Percentiles rank a stretch among this genome's conserved stretches.
Evolutionary conservation across 1,139 yeast genomes (phyloP).

Genomic region (Taphrina pruni): DNA sequence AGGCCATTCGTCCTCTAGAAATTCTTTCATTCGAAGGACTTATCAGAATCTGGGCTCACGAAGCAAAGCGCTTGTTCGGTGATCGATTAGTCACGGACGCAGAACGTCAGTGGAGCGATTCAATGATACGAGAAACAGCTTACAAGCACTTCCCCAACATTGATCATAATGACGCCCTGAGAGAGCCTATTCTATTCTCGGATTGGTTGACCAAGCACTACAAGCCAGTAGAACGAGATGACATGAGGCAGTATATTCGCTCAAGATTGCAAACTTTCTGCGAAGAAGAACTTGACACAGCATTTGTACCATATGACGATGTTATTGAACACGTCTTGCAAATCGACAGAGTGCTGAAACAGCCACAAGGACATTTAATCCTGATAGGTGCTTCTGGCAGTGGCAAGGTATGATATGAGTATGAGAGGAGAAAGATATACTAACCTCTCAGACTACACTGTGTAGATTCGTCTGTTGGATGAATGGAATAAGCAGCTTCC

Average conservation of each 20-base stretch:
- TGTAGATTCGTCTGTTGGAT: conserved; percentile 90
- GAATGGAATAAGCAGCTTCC: conserved; percentile 71
- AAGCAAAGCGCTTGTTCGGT: conserved; percentile 74
- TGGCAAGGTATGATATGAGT: conserved; percentile 60
- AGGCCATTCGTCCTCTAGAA: conserved; percentile 58
- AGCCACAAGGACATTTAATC: conserved; percentile 89
- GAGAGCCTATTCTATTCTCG: conserved; percentile 66
- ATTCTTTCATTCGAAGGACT: conserved; percentile 56
- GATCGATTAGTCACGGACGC: conserved; percentile 65
- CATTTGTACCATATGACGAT: conserved; percentile 71
- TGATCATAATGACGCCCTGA: conserved; percentile 54
- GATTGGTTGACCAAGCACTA: conserved; percentile 76
- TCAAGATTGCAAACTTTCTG: conserved; percentile 74
- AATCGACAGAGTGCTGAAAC: conserved; percentile 80
- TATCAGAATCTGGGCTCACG: conserved; percentile 79
- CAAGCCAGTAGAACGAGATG: conserved; percentile 61
- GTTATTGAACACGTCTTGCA: conserved; percentile 76
- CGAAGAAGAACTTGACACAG: conserved; percentile 73
- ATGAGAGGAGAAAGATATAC: conserved; percentile 32
- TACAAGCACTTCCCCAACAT: conserved; percentile 58
- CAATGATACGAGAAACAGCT: conserved; percentile 56
- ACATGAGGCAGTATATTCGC: conserved; percentile 61
- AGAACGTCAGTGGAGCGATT: conserved; percentile 63
- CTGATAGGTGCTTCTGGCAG: conserved; percentile 84
- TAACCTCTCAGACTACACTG: conserved; percentile 58